These are phyloP conservation scores for Helicostylum pulchrum DNA, from an alignment of 192 early-diverging fungal genomes.

Conservation along the genomic window DNA sequence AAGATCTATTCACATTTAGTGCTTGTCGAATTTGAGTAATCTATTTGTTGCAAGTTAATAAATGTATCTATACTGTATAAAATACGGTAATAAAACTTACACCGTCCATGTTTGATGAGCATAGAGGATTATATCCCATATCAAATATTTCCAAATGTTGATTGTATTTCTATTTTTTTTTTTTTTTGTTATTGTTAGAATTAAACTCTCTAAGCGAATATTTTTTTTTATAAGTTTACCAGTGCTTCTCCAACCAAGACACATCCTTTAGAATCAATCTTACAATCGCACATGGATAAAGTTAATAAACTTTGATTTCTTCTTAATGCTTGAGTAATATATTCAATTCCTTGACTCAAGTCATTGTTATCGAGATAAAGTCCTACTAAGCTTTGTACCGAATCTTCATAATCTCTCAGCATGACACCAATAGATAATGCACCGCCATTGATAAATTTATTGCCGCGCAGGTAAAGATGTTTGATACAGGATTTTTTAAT, in stretches of 20 bases:
- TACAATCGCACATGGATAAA: slow-evolving; percentile 44
- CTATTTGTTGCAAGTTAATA: slow-evolving; percentile 14
- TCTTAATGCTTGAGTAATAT: slow-evolving; percentile 53
- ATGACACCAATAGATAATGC: slow-evolving; percentile 53
- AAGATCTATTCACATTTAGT: slow-evolving; percentile 43
- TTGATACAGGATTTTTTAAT: slow-evolving; percentile 36
- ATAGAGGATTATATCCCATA: slow-evolving; percentile 38
- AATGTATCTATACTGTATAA: no score
- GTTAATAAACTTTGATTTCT: slow-evolving; percentile 46
- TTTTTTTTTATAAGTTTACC: slow-evolving; percentile 30
- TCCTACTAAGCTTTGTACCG: slow-evolving; percentile 33
- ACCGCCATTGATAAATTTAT: slow-evolving; percentile 42
- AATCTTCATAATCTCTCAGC: slow-evolving; percentile 52
- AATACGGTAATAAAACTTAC: slow-evolving; percentile 13
- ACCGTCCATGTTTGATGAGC: slow-evolving; percentile 33
- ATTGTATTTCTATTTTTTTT: slow-evolving; percentile 44
- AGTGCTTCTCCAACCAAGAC: slow-evolving; percentile 46
- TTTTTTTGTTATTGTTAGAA: background rate
- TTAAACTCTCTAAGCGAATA: no score
- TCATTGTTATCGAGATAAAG: slow-evolving; percentile 47
- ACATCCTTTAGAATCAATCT: slow-evolving; percentile 48
- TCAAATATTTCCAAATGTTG: slow-evolving; percentile 42
- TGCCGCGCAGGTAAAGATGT: slow-evolving; percentile 43
- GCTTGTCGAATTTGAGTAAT: slow-evolving; percentile 41
- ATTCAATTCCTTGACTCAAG: slow-evolving; percentile 48